Evolutionary conservation across 345 rosid genomes (phyloP).

Genomic region (Gossypium thurberi): DNA sequence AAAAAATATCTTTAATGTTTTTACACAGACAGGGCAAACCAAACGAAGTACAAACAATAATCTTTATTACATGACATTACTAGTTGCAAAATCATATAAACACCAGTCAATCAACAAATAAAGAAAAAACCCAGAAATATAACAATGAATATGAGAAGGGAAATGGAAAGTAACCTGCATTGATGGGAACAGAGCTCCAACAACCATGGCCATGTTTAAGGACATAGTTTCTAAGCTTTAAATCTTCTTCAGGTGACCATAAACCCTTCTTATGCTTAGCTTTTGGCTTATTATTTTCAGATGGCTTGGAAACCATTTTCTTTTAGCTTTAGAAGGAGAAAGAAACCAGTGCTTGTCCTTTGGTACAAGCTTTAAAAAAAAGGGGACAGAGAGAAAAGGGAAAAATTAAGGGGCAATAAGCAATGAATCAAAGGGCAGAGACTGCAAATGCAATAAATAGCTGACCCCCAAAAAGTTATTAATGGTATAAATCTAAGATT

Average conservation of each 20-base stretch:
- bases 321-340: not conserved
- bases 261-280: constrained; percentile 73
- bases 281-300: constrained; percentile 52
- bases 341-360: not conserved
- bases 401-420: constrained; percentile 7
- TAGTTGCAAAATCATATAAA: not conserved
- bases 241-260: constrained; percentile 99
- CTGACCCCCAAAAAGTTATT: constrained; percentile 20
- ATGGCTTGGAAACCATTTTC: constrained; percentile 36
- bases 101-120: no score
- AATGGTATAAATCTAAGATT: constrained; percentile 16
- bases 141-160: not conserved
- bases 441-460: constrained; percentile 23
- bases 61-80: not conserved
- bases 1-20: not conserved
- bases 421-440: constrained; percentile 1
- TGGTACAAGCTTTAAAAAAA: not conserved
- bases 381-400: not conserved
- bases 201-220: constrained; percentile 67
- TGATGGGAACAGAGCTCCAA: constrained; percentile 82
- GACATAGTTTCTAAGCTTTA: constrained; percentile 54
- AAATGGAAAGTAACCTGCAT: constrained; percentile 50
- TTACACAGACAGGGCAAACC: not conserved
- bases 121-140: not conserved
- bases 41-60: not conserved